A percentile compares a stretch with the other conserved stretches of the same genome.
These are phyloP conservation scores for Castanopsis chinensis DNA, from an alignment of 306 rosid species.

Conservation along the genomic window DNA sequence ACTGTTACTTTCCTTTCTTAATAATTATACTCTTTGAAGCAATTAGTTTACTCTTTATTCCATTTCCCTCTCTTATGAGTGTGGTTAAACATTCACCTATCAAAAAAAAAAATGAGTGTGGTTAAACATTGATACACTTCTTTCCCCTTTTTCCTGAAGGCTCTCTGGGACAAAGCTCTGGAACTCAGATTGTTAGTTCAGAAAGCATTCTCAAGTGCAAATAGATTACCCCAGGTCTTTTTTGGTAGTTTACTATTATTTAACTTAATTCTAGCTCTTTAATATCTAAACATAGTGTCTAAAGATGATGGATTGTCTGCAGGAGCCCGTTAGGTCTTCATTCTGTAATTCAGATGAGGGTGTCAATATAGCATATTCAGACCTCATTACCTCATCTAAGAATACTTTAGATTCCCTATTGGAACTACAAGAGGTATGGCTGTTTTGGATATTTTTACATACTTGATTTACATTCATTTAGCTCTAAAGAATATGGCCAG, in stretches of 20 bases:
- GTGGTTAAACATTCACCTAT: background rate
- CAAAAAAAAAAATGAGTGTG: no score
- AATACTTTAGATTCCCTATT: slow-evolving; percentile 69
- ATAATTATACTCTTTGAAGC: background rate
- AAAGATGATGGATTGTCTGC: slow-evolving; percentile 32
- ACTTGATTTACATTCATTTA: background rate
- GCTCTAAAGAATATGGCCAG: background rate
- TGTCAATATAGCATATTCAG: slow-evolving; percentile 58
- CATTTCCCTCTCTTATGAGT: background rate
- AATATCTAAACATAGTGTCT: slow-evolving; percentile 5
- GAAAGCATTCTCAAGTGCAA: slow-evolving; percentile 76
- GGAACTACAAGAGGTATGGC: slow-evolving; percentile 74
- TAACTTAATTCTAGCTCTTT: slow-evolving; percentile 6
- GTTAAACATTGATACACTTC: slow-evolving; percentile 1
- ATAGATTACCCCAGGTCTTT: slow-evolving; percentile 84
- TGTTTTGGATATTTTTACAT: slow-evolving; percentile 2
- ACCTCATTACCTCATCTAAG: slow-evolving; percentile 62
- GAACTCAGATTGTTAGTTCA: slow-evolving; percentile 84
- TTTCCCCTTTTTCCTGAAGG: slow-evolving; percentile 37
- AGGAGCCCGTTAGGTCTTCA: slow-evolving; percentile 68
- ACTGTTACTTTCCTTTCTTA: background rate
- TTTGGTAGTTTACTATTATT: slow-evolving; percentile 12
- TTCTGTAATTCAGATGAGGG: slow-evolving; percentile 58
- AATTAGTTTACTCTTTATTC: background rate
- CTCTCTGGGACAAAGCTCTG: slow-evolving; percentile 85